Percentiles rank a stretch among this genome's conserved stretches.
Conservation (phyloP, 768 basidiomycete species). For the Mycena albidolilacea region DNA sequence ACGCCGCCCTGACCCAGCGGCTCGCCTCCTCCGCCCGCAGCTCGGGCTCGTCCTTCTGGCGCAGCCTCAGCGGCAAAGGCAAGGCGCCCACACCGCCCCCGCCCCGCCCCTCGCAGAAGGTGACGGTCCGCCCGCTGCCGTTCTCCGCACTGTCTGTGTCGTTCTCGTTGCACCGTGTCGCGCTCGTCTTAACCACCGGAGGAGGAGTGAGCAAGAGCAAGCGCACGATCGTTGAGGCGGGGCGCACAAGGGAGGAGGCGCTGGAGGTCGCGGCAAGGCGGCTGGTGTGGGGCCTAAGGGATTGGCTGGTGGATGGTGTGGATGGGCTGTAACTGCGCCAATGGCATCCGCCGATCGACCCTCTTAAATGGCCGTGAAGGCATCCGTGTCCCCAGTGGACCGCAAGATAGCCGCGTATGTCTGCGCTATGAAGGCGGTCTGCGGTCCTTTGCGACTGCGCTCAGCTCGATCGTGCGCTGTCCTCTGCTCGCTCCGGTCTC, state of each 20-base stretch:
- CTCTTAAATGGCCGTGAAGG: too few relatives aligned
- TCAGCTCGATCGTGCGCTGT: too few relatives aligned
- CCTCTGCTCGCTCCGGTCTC: too few relatives aligned
- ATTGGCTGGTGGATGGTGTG: constrained; percentile 52
- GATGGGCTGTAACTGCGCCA: constrained; percentile 18
- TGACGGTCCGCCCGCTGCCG: constrained; percentile 50
- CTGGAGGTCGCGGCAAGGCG: constrained; percentile 70
- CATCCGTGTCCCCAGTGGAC: too few relatives aligned
- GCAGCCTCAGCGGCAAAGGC: constrained; percentile 24
- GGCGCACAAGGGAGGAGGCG: constrained; percentile 65
- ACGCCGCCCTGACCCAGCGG: constrained; percentile 31
- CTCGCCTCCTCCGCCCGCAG: constrained; percentile 17
- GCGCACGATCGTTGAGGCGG: constrained; percentile 69
- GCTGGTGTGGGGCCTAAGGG: constrained; percentile 65
- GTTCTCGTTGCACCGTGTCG: constrained; percentile 59
- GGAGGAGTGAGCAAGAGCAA: constrained; percentile 48
- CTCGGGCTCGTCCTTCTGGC: constrained; percentile 35
- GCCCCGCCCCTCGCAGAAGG: constrained; percentile 31
- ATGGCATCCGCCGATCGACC: too few relatives aligned
- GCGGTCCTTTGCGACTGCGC: too few relatives aligned
- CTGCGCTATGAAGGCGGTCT: too few relatives aligned
- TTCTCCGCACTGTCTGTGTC: constrained; percentile 57
- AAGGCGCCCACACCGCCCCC: constrained; percentile 9
- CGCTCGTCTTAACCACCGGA: constrained; percentile 50
- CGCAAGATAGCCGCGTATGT: too few relatives aligned